Evolutionary conservation across 2,329 filamentous ascomycete genomes (phyloP).

Genomic region (Colletotrichum sp.): DNA sequence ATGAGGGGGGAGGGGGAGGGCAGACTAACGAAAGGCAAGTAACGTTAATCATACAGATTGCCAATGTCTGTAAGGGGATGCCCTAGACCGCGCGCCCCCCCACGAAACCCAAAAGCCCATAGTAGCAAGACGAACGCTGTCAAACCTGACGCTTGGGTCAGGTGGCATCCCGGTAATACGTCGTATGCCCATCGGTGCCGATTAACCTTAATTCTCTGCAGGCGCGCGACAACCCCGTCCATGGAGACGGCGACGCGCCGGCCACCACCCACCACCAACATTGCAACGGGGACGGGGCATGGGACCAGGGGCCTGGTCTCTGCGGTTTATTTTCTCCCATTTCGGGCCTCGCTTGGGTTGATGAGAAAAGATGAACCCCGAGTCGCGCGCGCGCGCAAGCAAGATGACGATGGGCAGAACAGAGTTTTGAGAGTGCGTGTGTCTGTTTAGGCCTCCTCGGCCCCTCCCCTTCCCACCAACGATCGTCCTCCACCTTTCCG

Average conservation of each 20-base stretch:
- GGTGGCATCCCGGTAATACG: neutral
- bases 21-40: neutral
- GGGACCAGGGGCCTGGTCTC: neutral
- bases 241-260: slow-evolving; percentile 5
- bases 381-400: neutral
- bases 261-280: neutral
- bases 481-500: neutral
- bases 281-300: neutral
- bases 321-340: neutral
- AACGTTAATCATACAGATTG: neutral
- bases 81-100: neutral
- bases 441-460: neutral
- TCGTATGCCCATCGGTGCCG: neutral
- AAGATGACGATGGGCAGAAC: neutral
- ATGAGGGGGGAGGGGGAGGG: neutral
- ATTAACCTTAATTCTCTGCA: slow-evolving; percentile 1
- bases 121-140: slow-evolving; percentile 2
- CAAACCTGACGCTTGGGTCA: neutral
- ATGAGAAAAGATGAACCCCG: slow-evolving; percentile 5
- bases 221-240: neutral
- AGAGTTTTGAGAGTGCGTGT: neutral
- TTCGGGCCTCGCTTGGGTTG: neutral
- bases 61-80: neutral
- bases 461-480: neutral
- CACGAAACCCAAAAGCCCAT: neutral